Base-by-base conservation (phyloP, 2,329 filamentous ascomycete genomes). In the Venturiaceae sp. region DNA sequence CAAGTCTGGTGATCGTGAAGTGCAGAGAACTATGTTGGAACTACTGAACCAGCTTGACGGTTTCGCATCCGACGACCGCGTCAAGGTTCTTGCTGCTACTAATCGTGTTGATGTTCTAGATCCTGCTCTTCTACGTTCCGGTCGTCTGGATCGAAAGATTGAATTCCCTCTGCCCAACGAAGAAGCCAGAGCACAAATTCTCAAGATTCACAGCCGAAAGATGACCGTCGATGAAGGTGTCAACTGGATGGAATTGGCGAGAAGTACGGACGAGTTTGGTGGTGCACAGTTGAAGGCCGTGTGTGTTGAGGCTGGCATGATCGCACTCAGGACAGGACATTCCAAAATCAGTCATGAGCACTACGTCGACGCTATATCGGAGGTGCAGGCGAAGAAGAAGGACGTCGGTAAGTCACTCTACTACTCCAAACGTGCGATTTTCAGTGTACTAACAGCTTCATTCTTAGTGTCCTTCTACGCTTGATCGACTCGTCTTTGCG, bases 251-350 rank as follows among this genome's bases (percentile, higher is more conserved):
- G 94, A 99, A 74, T 73, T 99, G 76, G 94, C 94, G 7, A 85
- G 94, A 68, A 96, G 91, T 76, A 99, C 94, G 19, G 94, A 99
- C 72, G 94, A 99, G 76, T 99, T 99, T 72, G 94, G 94, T 60
- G 94, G 94, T 71, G 94, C 94, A 61, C 92, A 95, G 84, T 78
- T 99, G 66, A 99, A 99, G 82, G 94, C 94, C 46, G 94, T 99
- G 23, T 99, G 94, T 73, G 94, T 99, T 28, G 94, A 99, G 78
- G 94, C 94, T 55, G 94, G 94, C 71, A 99, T 99, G 94, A 99
- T 99, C 76, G 94, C 94, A 30, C 79, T 99, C 69, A 84, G 94
- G 66, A 90, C 87, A 72, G 94, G 94, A 62, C 92, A 95, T 80
- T 91, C 87, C 76, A 96, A 96, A 82, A 94, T 99, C 69, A 88